Evolutionary conservation across 2,329 filamentous ascomycete species (phyloP).

Genomic region (Calonectria ilicicola): DNA sequence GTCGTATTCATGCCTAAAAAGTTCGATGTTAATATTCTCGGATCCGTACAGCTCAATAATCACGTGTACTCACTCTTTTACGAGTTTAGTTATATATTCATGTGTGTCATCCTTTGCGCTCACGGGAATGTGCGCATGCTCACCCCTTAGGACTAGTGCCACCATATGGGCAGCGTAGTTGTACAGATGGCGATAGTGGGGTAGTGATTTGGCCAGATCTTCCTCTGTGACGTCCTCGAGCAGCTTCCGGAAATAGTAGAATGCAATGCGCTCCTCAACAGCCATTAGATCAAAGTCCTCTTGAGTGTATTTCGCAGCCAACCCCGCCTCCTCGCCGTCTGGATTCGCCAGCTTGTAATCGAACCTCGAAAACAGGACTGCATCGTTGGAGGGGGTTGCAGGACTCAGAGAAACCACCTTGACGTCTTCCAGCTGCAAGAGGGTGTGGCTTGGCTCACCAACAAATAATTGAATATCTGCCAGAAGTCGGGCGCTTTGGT

Average conservation of each 20-base stretch:
- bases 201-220: background rate
- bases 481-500: background rate
- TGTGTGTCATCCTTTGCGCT: background rate
- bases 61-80: no score
- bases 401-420: background rate
- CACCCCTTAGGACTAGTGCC: background rate
- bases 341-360: background rate
- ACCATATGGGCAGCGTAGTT: background rate
- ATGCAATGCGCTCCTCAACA: slow-evolving; percentile 5
- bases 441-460: background rate
- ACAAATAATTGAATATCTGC: background rate
- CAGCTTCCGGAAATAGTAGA: slow-evolving; percentile 1
- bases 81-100: no score
- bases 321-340: background rate
- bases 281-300: background rate
- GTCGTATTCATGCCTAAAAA: background rate
- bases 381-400: background rate
- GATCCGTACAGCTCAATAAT: no score
- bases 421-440: slow-evolving; percentile 6
- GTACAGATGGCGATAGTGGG: background rate
- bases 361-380: slow-evolving; percentile 6
- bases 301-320: background rate
- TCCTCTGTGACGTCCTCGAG: background rate
- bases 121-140: background rate
- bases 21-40: no score